Percentiles rank a stretch among this genome's conserved stretches.
Evolutionary conservation across 2,329 filamentous ascomycete genomes (phyloP).

Genomic region (Neofusicoccum laricinum): DNA sequence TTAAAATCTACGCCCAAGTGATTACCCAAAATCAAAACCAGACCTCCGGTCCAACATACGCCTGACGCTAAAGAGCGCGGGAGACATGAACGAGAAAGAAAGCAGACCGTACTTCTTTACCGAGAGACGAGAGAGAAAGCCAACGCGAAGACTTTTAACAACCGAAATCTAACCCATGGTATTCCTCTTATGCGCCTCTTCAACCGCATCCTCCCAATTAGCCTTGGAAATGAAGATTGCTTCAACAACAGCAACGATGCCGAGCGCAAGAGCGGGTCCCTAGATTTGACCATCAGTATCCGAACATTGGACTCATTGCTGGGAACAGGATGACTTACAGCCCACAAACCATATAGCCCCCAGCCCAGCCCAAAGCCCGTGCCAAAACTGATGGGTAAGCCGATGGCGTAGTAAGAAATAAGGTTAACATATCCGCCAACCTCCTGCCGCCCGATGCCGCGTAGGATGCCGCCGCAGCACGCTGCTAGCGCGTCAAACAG

Average conservation of each 20-base stretch:
- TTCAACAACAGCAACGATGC: constrained; percentile 57
- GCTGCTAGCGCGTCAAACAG: constrained; percentile 80
- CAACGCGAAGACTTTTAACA: not conserved
- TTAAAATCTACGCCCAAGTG: not conserved
- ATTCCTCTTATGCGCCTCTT: constrained; percentile 59
- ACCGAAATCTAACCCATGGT: constrained; percentile 30
- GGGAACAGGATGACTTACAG: constrained; percentile 25
- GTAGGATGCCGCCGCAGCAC: constrained; percentile 77
- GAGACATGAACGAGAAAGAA: not conserved
- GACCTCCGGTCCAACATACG: not conserved
- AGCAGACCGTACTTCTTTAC: not conserved
- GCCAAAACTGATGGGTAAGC: constrained; percentile 77
- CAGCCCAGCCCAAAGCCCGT: constrained; percentile 74
- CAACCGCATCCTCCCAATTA: constrained; percentile 58
- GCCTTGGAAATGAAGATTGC: constrained; percentile 54
- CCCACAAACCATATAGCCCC: constrained; percentile 80
- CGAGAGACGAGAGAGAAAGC: not conserved
- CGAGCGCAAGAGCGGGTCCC: constrained; percentile 61
- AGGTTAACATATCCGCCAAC: constrained; percentile 88
- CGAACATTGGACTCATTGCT: not conserved
- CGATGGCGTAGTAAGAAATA: constrained; percentile 80
- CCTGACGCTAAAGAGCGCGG: not conserved
- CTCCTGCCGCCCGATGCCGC: constrained; percentile 83
- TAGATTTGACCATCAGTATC: constrained; percentile 15
- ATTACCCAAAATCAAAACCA: not conserved